Base-by-base conservation (phyloP, 139 green algal species). In the Closterium sp. region DNA sequence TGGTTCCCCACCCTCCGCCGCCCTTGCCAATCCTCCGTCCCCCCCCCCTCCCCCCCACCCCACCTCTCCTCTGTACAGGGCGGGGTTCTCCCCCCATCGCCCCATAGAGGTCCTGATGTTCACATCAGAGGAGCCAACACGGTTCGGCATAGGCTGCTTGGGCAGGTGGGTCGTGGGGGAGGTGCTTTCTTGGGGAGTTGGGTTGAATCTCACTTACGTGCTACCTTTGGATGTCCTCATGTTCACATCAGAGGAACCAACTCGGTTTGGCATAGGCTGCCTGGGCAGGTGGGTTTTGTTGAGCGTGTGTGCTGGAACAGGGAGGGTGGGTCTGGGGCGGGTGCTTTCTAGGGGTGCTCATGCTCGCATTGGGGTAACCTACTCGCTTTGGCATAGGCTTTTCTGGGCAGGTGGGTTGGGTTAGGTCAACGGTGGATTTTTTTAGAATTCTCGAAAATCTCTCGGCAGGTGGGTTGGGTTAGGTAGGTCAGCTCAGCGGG, bases 281-380 rank as follows among this genome's bases (percentile, higher is more conserved):
- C 32, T 86, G 30, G 32, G 34, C 4, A 86, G n/a, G 30, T 43
- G 28, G 31, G 30, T 43, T 8, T 76, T 89, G n/a, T 12, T 12
- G 86, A 10, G 34, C 10, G 30, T 89, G 86, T 66, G 38, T 66
- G 38, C 38, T 1, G 38, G 25, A 30, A 34, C 91, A 34, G 89
- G 32, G 96, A 8, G 96, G 96, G 23, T 99, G 96, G 96, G 25
- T 99, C 97, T 91, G 69, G 94, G 87, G 97, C 98, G 0, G 90
- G 7, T 92, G 94, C 1, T 89, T 95, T 2, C 91, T 99, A 5
- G 97, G 98, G 76, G 97, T 98, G 16, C 89, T 99, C 31, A 98
- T 99, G 96, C 99, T 99, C 92, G 98, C 97, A 1, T 97, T 93
- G 7, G 98, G 99, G 93, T 98, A 99, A 92, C 98, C 98, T 2